Evolutionary conservation across 768 basidiomycete species (phyloP).

Genomic region (Collybiopsis luxurians): DNA sequence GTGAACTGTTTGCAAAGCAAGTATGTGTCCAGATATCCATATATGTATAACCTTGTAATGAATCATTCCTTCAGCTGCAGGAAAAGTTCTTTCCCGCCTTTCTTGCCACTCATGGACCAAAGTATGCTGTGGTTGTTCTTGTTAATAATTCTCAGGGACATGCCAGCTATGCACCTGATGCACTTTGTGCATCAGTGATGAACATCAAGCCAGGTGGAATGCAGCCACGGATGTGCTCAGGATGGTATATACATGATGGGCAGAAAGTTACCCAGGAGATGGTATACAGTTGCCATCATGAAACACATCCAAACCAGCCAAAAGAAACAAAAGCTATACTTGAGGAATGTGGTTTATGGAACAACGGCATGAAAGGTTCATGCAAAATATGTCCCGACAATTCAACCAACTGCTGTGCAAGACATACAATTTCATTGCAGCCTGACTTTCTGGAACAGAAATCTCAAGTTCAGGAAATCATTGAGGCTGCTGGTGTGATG

Average conservation of each 20-base stretch:
- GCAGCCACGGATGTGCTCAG: no score
- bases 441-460: slow-evolving; percentile 22
- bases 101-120: slow-evolving; percentile 1
- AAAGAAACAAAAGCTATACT: slow-evolving; percentile 30
- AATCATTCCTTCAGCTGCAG: slow-evolving; percentile 29
- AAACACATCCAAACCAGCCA: slow-evolving; percentile 28
- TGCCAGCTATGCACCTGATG: slow-evolving; percentile 20
- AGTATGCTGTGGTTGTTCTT: slow-evolving; percentile 13
- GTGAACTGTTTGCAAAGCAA: slow-evolving; percentile 28
- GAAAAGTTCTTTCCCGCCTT: slow-evolving; percentile 21
- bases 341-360: slow-evolving; percentile 18
- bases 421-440: slow-evolving; percentile 20
- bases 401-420: slow-evolving; percentile 21
- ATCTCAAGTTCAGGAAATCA: slow-evolving; percentile 21
- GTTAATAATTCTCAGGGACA: slow-evolving; percentile 26
- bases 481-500: slow-evolving; percentile 12
- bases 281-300: no score
- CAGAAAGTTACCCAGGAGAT: no score
- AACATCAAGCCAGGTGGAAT: slow-evolving; percentile 17
- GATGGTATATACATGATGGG: no score
- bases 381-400: neutral
- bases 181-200: slow-evolving; percentile 19
- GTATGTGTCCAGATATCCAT: slow-evolving; percentile 14
- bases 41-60: neutral
- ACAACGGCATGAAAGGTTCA: slow-evolving; percentile 6